phyloP scores from a whole-genome alignment of 345 rosid genomes.

The Euclidium syriacum region DNA sequence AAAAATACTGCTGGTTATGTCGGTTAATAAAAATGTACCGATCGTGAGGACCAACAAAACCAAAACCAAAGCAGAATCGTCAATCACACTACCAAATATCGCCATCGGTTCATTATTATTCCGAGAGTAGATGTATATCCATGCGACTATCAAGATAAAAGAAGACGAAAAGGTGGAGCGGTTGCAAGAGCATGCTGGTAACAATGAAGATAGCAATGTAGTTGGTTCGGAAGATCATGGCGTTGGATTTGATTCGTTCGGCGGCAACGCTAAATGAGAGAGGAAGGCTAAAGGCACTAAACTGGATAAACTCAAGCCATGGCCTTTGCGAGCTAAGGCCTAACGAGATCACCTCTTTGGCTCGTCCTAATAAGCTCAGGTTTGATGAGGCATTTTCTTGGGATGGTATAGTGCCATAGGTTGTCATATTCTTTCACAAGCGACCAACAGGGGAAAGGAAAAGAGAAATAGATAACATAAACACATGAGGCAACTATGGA shows the following conservation, averaged over 20 bases:
- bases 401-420: slow-evolving; percentile 47
- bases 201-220: slow-evolving; percentile 34
- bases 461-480: slow-evolving; percentile 8
- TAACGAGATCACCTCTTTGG: slow-evolving; percentile 38
- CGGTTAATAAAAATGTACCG: slow-evolving; percentile 34
- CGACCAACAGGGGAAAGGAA: background rate
- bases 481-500: background rate
- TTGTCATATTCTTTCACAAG: slow-evolving; percentile 33
- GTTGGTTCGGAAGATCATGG: slow-evolving; percentile 39
- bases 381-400: slow-evolving; percentile 21
- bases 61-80: slow-evolving; percentile 37
- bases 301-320: slow-evolving; percentile 53
- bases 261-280: slow-evolving; percentile 21
- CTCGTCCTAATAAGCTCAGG: slow-evolving; percentile 22
- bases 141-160: slow-evolving; percentile 36
- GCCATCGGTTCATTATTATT: slow-evolving; percentile 43
- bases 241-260: slow-evolving; percentile 37
- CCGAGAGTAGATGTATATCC: slow-evolving; percentile 54
- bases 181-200: slow-evolving; percentile 52
- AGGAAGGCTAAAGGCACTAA: slow-evolving; percentile 39
- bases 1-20: slow-evolving; percentile 34
- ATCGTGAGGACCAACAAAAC: slow-evolving; percentile 36
- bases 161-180: slow-evolving; percentile 42
- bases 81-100: slow-evolving; percentile 33
- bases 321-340: slow-evolving; percentile 41